Evolutionary conservation across 1,139 yeast species (phyloP).

Genomic region (Nakaseomyces uthaithaninus): DNA sequence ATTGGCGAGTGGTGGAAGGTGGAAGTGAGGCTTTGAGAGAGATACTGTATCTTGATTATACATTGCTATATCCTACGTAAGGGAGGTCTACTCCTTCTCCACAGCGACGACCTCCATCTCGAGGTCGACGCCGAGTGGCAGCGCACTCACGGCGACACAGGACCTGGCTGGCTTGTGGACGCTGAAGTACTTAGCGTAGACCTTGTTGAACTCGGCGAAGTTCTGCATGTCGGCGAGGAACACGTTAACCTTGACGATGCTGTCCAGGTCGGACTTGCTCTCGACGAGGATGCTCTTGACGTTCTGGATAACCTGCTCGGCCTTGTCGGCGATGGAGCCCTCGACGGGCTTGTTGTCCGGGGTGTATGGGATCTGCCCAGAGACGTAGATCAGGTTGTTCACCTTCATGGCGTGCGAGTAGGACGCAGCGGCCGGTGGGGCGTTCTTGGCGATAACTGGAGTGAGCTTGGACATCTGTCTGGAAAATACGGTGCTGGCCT

Average conservation of each 20-base stretch:
- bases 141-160: constrained; percentile 81
- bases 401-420: constrained; percentile 91
- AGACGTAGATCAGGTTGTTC: constrained; percentile 77
- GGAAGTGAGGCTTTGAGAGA: too few relatives aligned
- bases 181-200: constrained; percentile 71
- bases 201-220: constrained; percentile 74
- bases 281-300: constrained; percentile 70
- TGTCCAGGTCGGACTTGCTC: constrained; percentile 72
- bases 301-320: constrained; percentile 78
- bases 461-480: constrained; percentile 28
- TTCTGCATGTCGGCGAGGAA: constrained; percentile 83
- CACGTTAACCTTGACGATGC: constrained; percentile 76
- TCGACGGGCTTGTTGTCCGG: constrained; percentile 73
- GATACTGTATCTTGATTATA: neutral
- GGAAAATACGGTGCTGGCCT: constrained; percentile 15
- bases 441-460: constrained; percentile 50
- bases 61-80: too few relatives aligned
- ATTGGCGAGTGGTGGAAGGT: too few relatives aligned
- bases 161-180: constrained; percentile 92
- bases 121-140: constrained; percentile 75
- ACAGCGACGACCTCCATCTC: constrained; percentile 74
- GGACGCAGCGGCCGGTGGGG: constrained; percentile 94
- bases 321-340: constrained; percentile 69
- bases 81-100: constrained; percentile 32
- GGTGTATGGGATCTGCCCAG: constrained; percentile 93